phyloP scores from a whole-genome alignment of 306 rosid genomes.

The Elaeagnus macrophylla region DNA sequence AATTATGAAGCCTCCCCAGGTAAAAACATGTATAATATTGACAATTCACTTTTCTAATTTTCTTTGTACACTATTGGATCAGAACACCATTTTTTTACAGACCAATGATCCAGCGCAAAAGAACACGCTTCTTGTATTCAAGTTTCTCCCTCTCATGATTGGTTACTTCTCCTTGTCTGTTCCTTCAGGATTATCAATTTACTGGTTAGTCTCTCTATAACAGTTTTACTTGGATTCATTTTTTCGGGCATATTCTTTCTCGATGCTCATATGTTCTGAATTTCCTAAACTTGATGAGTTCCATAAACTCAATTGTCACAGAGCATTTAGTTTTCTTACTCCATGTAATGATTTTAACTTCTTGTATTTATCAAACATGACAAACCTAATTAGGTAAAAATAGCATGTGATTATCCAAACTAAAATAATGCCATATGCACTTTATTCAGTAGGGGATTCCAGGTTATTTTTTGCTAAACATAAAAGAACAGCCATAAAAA shows the following conservation, averaged over 20 bases:
- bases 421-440: too few relatives aligned
- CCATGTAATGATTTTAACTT: neutral
- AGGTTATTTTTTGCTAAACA: too few relatives aligned
- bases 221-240: too few relatives aligned
- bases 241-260: too few relatives aligned
- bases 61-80: conserved; percentile 4
- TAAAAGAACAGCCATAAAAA: too few relatives aligned
- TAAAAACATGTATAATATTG: conserved; percentile 21
- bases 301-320: neutral
- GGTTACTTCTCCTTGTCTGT: conserved; percentile 97
- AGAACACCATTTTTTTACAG: conserved; percentile 47
- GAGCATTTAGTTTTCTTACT: neutral
- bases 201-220: conserved; percentile 62
- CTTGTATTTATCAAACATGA: neutral
- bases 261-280: too few relatives aligned
- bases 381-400: neutral
- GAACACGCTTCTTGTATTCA: conserved; percentile 75
- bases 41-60: conserved; percentile 13
- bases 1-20: conserved; percentile 98
- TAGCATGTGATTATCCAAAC: neutral
- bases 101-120: conserved; percentile 88
- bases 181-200: conserved; percentile 94
- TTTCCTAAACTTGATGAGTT: too few relatives aligned
- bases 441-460: too few relatives aligned
- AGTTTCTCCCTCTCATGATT: conserved; percentile 99